Conservation (phyloP, 2,329 filamentous ascomycete species). For the Plectosphaerella sp. region DNA sequence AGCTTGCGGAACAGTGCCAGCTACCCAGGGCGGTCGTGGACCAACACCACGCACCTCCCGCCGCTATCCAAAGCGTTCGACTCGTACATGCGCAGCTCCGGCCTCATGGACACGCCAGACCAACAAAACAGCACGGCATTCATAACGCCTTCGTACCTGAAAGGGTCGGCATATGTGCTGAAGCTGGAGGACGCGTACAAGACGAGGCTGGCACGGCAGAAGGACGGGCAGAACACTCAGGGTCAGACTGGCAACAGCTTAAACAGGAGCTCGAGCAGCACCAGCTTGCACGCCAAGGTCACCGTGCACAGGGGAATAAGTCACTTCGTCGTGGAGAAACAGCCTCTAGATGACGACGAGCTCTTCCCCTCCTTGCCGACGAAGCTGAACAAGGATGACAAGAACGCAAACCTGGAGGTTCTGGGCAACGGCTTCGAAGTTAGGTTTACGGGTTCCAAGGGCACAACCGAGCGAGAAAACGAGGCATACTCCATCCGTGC, state of each 20-base stretch:
- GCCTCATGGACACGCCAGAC: conserved; percentile 17
- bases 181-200: conserved; percentile 68
- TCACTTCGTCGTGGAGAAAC: conserved; percentile 80
- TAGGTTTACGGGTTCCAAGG: conserved; percentile 47
- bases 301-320: conserved; percentile 69
- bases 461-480: conserved; percentile 49
- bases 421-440: conserved; percentile 70
- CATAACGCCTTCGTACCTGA: conserved; percentile 82
- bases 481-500: conserved; percentile 81
- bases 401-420: conserved; percentile 69
- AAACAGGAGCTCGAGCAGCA: conserved; percentile 48
- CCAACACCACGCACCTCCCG: conserved; percentile 25
- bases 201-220: conserved; percentile 49
- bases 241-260: conserved; percentile 40
- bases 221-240: conserved; percentile 39
- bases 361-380: conserved; percentile 66
- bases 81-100: conserved; percentile 34
- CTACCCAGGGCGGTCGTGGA: conserved; percentile 13
- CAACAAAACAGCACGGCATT: conserved; percentile 41
- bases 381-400: conserved; percentile 78
- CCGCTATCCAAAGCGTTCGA: conserved; percentile 51
- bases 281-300: conserved; percentile 49
- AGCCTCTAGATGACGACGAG: conserved; percentile 55
- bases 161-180: conserved; percentile 71
- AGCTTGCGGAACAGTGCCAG: conserved; percentile 14